Percentiles rank a stretch among this genome's conserved stretches.
Conservation (phyloP, 2,329 filamentous ascomycete species). For the Apiospora phragmitis region DNA sequence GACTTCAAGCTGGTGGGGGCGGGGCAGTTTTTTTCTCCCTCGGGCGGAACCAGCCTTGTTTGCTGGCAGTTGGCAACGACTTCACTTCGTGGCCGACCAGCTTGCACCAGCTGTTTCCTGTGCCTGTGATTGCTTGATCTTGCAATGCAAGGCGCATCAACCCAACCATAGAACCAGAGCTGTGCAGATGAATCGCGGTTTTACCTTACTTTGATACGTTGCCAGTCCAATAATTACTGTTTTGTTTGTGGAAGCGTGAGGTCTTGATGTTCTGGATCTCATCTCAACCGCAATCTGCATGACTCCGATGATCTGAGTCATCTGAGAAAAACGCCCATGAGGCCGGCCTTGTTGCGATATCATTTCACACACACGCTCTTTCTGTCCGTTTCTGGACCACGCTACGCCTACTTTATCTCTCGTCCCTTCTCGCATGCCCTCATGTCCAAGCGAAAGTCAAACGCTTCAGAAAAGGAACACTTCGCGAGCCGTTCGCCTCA, state of each 20-base stretch:
- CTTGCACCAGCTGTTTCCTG: not conserved
- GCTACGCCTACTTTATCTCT: not conserved
- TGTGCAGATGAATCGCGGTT: not conserved
- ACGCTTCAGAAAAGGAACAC: conserved; percentile 20
- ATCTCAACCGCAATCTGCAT: not conserved
- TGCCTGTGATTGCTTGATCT: not conserved
- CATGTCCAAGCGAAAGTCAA: conserved; percentile 33
- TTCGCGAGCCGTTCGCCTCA: conserved; percentile 20
- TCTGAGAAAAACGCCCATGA: not conserved
- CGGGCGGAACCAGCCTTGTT: not conserved
- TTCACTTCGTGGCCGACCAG: not conserved
- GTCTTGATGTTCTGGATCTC: not conserved
- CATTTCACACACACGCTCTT: not conserved
- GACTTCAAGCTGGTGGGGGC: not conserved
- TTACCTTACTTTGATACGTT: not conserved
- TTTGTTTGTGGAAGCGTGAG: not conserved
- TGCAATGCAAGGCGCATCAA: not conserved
- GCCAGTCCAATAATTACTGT: too few species aligned
- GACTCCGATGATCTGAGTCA: conserved; percentile 1
- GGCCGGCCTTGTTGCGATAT: not conserved
- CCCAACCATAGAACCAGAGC: not conserved
- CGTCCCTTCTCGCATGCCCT: conserved; percentile 1
- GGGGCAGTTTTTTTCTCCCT: not conserved
- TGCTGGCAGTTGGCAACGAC: not conserved
- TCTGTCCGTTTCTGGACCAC: not conserved